Evolutionary conservation across 192 early-diverging fungal genomes (phyloP).

Genomic region (Neocallimastix lanati): DNA sequence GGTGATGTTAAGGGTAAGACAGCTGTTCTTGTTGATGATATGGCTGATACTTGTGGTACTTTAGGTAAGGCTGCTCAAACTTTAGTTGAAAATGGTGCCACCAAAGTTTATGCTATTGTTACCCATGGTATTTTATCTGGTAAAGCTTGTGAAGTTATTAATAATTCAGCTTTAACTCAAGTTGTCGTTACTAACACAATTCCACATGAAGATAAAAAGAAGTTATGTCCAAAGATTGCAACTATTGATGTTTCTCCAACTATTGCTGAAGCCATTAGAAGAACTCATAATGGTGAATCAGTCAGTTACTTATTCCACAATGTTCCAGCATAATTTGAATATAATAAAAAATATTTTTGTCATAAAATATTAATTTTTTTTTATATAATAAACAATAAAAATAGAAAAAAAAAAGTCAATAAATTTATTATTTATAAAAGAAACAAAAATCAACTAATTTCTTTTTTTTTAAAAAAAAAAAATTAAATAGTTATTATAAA

Average conservation of each 20-base stretch:
- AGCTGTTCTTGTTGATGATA: constrained; percentile 30
- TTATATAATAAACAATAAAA: too few species aligned
- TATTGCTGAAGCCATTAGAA: constrained; percentile 54
- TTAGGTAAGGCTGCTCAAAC: constrained; percentile 73
- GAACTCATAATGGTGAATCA: constrained; percentile 52
- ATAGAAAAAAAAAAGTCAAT: too few species aligned
- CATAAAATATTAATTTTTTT: neutral
- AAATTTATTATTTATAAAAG: too few species aligned
- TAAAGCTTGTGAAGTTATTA: constrained; percentile 76
- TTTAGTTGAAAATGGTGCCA: constrained; percentile 74
- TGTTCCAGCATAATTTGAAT: constrained; percentile 1
- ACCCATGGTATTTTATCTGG: constrained; percentile 78
- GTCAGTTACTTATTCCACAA: constrained; percentile 40
- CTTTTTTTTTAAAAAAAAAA: too few species aligned
- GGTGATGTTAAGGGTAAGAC: neutral
- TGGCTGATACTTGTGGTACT: constrained; percentile 91
- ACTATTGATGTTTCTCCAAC: constrained; percentile 71
- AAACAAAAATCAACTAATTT: too few species aligned
- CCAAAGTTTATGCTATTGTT: constrained; percentile 84
- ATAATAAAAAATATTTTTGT: neutral
- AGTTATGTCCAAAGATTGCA: constrained; percentile 55
- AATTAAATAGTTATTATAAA: too few species aligned
- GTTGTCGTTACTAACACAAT: constrained; percentile 74
- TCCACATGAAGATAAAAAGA: constrained; percentile 62
- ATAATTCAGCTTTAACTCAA: constrained; percentile 50